phyloP scores from a whole-genome alignment of 257 asterid species.

The Solanum verrucosum region DNA sequence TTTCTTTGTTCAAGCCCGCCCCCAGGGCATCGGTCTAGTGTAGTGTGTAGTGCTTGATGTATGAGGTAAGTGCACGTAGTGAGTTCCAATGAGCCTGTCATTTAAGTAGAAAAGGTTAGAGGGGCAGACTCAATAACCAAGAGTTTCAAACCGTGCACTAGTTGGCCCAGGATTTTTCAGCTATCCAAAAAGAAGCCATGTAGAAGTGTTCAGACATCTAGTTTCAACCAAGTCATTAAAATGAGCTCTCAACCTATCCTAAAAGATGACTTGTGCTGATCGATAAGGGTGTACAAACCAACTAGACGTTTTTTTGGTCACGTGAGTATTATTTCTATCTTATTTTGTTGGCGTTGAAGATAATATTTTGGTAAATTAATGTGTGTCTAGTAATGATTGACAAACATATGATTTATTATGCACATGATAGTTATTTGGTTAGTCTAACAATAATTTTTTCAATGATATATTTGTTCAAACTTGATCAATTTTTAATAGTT shows the following conservation, averaged over 20 bases:
- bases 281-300: neutral
- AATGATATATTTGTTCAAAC: neutral
- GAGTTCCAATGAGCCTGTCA: too few species aligned
- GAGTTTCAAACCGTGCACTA: neutral
- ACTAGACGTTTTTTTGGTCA: neutral
- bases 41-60: neutral
- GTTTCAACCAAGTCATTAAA: neutral
- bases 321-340: neutral
- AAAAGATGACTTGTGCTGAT: neutral
- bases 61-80: too few species aligned
- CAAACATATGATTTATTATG: neutral
- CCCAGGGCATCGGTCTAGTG: neutral
- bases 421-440: neutral
- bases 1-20: neutral
- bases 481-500: neutral
- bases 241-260: neutral
- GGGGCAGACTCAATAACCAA: neutral
- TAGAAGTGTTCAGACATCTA: neutral
- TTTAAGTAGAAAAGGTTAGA: neutral
- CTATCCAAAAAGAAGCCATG: neutral
- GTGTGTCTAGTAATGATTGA: neutral
- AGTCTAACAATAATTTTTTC: neutral
- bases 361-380: neutral
- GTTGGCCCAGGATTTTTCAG: neutral
- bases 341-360: neutral